Percentiles rank a stretch among this genome's conserved stretches.
phyloP scores from a whole-genome alignment of 2,329 filamentous ascomycete genomes.

The Verticillium tricorpus region DNA sequence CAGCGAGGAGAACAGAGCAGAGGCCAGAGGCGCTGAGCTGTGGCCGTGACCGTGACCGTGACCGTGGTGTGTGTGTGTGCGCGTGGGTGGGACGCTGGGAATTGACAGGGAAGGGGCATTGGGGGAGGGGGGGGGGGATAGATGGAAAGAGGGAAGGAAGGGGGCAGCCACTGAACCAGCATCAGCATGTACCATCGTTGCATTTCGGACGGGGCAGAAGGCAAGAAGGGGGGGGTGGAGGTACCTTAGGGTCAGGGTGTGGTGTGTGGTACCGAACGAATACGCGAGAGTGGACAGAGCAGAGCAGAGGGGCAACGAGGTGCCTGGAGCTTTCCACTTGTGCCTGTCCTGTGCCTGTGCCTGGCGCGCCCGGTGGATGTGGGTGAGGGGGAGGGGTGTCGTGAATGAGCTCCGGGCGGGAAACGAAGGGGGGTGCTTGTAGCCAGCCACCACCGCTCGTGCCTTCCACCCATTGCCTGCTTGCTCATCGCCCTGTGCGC shows the following conservation, averaged over 20 bases:
- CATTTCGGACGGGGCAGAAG: not conserved
- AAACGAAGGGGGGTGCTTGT: not conserved
- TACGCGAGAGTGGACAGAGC: not conserved
- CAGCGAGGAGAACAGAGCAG: constrained; percentile 5
- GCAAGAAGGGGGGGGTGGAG: not conserved
- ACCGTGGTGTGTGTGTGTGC: constrained; percentile 1
- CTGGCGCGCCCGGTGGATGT: not conserved
- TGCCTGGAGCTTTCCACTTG: not conserved
- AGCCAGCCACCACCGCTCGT: not conserved
- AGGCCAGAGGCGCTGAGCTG: constrained; percentile 8
- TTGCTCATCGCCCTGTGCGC: not conserved
- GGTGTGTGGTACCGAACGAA: not conserved
- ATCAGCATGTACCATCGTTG: not conserved
- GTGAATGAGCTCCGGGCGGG: not conserved
- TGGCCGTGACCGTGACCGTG: constrained; percentile 2
- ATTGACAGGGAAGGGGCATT: not conserved
- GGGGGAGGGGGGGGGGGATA: constrained; percentile 3
- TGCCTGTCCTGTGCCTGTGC: not conserved
- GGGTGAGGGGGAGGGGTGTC: not conserved
- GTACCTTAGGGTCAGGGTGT: not conserved
- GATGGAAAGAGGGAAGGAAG: constrained; percentile 2
- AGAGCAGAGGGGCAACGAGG: not conserved
- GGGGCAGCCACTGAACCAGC: not conserved
- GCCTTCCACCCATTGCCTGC: not conserved
- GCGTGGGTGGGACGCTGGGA: constrained; percentile 6